These are phyloP conservation scores for Colletotrichum nymphaeae DNA, from an alignment of 2,329 filamentous ascomycete species.

Conservation along the genomic window DNA sequence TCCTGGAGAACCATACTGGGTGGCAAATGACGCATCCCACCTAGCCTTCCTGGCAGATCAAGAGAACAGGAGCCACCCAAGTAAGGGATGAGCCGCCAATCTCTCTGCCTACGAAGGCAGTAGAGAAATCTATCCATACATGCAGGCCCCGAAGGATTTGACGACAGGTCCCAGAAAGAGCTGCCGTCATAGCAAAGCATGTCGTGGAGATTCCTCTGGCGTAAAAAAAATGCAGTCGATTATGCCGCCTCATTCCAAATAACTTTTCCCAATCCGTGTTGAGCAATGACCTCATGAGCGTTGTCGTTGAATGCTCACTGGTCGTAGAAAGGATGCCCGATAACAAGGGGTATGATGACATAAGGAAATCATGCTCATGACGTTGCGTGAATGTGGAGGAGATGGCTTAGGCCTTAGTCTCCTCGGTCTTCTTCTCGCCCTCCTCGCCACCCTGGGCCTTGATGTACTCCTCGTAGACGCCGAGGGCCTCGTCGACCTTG, in stretches of 20 bases:
- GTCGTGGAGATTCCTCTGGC: conserved; percentile 29
- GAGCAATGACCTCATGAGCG: conserved; percentile 34
- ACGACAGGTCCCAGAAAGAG: conserved; percentile 15
- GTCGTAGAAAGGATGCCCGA: conserved; percentile 35
- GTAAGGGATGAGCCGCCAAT: conserved; percentile 50
- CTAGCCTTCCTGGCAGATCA: conserved; percentile 20
- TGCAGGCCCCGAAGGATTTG: conserved; percentile 17
- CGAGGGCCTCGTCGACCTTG: conserved; percentile 98
- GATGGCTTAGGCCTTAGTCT: conserved; percentile 53
- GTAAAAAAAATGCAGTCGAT: conserved; percentile 37
- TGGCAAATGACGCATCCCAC: conserved; percentile 35
- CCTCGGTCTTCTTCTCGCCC: conserved; percentile 64
- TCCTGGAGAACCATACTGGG: conserved; percentile 41
- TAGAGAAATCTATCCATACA: conserved; percentile 35
- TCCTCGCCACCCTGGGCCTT: conserved; percentile 76
- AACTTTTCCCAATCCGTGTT: conserved; percentile 37
- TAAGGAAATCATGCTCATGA: conserved; percentile 37
- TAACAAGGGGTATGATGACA: conserved; percentile 38
- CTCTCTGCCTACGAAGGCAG: conserved; percentile 49
- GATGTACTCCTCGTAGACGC: conserved; percentile 98
- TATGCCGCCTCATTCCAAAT: conserved; percentile 36
- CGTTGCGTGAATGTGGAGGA: conserved; percentile 32
- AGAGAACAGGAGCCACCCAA: conserved; percentile 42
- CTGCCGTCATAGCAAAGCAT: conserved; percentile 28
- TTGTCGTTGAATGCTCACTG: conserved; percentile 25